These are phyloP conservation scores for Alternaria sp. DNA, from an alignment of 2,329 filamentous ascomycete species.

Conservation along the genomic window DNA sequence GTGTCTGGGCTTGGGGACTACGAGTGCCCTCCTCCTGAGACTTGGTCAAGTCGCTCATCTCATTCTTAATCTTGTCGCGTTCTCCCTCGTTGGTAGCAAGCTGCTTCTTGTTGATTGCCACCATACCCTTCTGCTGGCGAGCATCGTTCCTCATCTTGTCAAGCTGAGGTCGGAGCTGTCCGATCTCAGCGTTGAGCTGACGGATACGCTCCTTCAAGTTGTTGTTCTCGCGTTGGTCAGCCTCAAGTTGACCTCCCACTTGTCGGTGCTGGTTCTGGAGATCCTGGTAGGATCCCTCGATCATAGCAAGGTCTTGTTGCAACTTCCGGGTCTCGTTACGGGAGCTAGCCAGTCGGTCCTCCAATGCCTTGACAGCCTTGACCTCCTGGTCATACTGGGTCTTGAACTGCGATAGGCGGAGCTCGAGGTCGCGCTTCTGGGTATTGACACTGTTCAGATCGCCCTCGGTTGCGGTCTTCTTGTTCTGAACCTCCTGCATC, in stretches of 20 bases:
- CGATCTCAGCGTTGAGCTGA: constrained; percentile 81
- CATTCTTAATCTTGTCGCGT: constrained; percentile 83
- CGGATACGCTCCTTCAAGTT: constrained; percentile 88
- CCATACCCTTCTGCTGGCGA: constrained; percentile 93
- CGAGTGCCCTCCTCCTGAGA: constrained; percentile 64
- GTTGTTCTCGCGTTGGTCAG: constrained; percentile 88
- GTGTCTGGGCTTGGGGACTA: constrained; percentile 41
- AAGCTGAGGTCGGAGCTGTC: constrained; percentile 85
- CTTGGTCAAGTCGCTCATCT: constrained; percentile 75
- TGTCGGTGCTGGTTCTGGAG: constrained; percentile 84
- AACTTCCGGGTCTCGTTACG: constrained; percentile 85
- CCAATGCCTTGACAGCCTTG: constrained; percentile 81
- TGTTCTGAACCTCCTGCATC: constrained; percentile 90
- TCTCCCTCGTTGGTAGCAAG: constrained; percentile 88
- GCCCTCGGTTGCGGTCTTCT: constrained; percentile 80
- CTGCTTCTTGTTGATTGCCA: constrained; percentile 99
- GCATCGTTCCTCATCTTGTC: constrained; percentile 94
- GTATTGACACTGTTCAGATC: constrained; percentile 82
- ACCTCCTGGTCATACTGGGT: constrained; percentile 93
- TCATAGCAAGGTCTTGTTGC: constrained; percentile 81
- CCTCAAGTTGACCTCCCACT: constrained; percentile 75
- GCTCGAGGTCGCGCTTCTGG: constrained; percentile 94
- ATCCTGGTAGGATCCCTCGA: constrained; percentile 84
- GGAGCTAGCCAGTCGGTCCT: constrained; percentile 81
- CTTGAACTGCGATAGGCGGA: constrained; percentile 84